A percentile compares a stretch with the other conserved stretches of the same genome.
phyloP scores from a whole-genome alignment of 805 yeast genomes.

The Zygosaccharomyces bisporus region DNA sequence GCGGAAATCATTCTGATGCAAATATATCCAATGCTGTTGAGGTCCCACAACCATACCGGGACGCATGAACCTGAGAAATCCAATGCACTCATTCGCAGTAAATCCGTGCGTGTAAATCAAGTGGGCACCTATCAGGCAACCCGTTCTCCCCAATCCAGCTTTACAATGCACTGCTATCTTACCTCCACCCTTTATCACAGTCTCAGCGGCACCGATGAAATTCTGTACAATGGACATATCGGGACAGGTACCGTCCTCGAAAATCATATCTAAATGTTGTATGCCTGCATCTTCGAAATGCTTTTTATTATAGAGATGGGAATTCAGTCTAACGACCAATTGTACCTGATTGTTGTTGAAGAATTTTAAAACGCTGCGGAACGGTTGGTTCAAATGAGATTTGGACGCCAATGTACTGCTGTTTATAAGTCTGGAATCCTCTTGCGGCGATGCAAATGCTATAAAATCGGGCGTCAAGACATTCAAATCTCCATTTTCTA shows the following conservation, averaged over 20 bases:
- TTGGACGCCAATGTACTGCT: slow-evolving; percentile 20
- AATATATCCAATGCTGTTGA: slow-evolving; percentile 96
- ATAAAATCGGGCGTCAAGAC: slow-evolving; percentile 87
- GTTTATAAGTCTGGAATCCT: slow-evolving; percentile 41
- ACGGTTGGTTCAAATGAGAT: slow-evolving; percentile 59
- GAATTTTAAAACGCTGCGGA: slow-evolving; percentile 73
- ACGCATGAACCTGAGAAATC: slow-evolving; percentile 90
- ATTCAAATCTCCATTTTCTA: slow-evolving; percentile 96
- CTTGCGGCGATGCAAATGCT: slow-evolving; percentile 97
- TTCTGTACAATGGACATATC: slow-evolving; percentile 88
- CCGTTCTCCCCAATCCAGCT: slow-evolving; percentile 97
- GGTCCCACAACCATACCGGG: slow-evolving; percentile 99
- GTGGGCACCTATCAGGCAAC: slow-evolving; percentile 96
- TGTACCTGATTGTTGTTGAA: slow-evolving; percentile 72
- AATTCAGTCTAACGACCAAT: slow-evolving; percentile 86
- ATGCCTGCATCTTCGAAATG: slow-evolving; percentile 83
- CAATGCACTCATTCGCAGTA: slow-evolving; percentile 95
- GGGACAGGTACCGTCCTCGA: slow-evolving; percentile 98
- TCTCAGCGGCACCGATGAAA: slow-evolving; percentile 92
- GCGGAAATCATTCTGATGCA: slow-evolving; percentile 92
- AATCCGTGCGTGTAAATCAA: slow-evolving; percentile 94
- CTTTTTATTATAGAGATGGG: slow-evolving; percentile 79
- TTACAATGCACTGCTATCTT: slow-evolving; percentile 98
- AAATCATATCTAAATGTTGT: slow-evolving; percentile 90
- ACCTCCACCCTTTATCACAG: slow-evolving; percentile 79